Evolutionary conservation across 164 flowering plant species (phyloP).

Genomic region (Tetracentron sinense): DNA sequence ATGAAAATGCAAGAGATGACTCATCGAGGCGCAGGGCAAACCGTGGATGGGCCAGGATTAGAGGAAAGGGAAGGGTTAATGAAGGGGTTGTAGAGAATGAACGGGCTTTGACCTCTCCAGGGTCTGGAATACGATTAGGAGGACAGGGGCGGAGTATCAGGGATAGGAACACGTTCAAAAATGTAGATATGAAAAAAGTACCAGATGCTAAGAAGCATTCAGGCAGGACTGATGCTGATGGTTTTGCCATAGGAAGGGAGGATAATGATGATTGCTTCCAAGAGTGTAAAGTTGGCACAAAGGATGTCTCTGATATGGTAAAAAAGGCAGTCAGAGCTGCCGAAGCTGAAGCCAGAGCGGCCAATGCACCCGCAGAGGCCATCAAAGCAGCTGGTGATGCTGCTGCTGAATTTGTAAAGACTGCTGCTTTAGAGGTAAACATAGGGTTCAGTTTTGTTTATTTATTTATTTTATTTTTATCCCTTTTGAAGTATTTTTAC

Average conservation of each 20-base stretch:
- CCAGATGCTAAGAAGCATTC: conserved; percentile 38
- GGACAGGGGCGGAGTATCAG: conserved; percentile 38
- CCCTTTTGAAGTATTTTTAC: conserved; percentile 1
- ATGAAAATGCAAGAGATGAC: conserved; percentile 65
- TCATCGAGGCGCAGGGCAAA: conserved; percentile 46
- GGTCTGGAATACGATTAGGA: conserved; percentile 52
- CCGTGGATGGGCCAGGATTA: conserved; percentile 49
- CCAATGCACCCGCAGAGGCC: conserved; percentile 78
- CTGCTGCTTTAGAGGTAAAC: conserved; percentile 79
- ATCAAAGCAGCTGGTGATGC: conserved; percentile 91
- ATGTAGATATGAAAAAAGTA: conserved; percentile 37
- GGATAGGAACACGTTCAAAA: conserved; percentile 44
- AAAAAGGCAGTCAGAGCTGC: conserved; percentile 87
- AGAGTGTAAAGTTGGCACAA: conserved; percentile 69
- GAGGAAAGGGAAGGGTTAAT: conserved; percentile 54
- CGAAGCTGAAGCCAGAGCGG: conserved; percentile 94
- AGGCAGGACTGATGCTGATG: conserved; percentile 37
- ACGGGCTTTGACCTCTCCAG: conserved; percentile 48
- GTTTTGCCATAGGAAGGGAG: conserved; percentile 41
- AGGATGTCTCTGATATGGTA: conserved; percentile 70
- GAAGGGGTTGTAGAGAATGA: conserved; percentile 61
- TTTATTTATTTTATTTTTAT: neutral
- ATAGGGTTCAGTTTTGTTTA: neutral
- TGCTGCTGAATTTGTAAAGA: conserved; percentile 91
- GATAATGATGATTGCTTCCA: conserved; percentile 68